Evolutionary conservation across 352 stramenopile species (phyloP).

Genomic region (Lagenidium giganteum): DNA sequence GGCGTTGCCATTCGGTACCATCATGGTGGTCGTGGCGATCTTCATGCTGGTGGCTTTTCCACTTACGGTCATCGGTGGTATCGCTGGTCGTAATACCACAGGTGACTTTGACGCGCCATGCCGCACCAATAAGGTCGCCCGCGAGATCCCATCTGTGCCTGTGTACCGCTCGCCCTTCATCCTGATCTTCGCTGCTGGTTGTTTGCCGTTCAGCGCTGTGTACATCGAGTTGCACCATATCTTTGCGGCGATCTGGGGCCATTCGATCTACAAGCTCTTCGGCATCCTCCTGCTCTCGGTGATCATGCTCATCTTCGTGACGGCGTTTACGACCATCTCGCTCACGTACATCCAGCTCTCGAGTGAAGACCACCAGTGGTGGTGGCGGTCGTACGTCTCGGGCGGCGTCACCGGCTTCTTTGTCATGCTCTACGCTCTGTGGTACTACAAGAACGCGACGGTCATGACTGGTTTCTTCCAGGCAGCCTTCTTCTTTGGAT

Average conservation of each 20-base stretch:
- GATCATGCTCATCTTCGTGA: conserved; percentile 94
- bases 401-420: conserved; percentile 94
- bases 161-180: conserved; percentile 82
- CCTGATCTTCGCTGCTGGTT: conserved; percentile 92
- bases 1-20: conserved; percentile 94
- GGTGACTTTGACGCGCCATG: conserved; percentile 91
- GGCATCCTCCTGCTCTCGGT: conserved; percentile 96
- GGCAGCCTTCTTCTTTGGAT: conserved; percentile 97
- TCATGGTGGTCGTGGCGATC: conserved; percentile 92
- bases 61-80: conserved; percentile 92
- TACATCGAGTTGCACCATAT: conserved; percentile 99
- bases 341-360: conserved; percentile 98
- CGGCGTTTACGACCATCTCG: conserved; percentile 96
- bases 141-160: conserved; percentile 90
- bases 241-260: conserved; percentile 96
- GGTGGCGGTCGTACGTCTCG: conserved; percentile 95
- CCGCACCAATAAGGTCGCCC: conserved; percentile 94
- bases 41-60: conserved; percentile 93
- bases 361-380: conserved; percentile 96
- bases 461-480: conserved; percentile 96
- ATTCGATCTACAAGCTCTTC: conserved; percentile 98
- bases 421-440: conserved; percentile 95
- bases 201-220: conserved; percentile 96
- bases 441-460: conserved; percentile 93
- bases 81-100: conserved; percentile 91